Evolutionary conservation across 805 yeast species (phyloP).

Genomic region (Lachancea nothofagi): DNA sequence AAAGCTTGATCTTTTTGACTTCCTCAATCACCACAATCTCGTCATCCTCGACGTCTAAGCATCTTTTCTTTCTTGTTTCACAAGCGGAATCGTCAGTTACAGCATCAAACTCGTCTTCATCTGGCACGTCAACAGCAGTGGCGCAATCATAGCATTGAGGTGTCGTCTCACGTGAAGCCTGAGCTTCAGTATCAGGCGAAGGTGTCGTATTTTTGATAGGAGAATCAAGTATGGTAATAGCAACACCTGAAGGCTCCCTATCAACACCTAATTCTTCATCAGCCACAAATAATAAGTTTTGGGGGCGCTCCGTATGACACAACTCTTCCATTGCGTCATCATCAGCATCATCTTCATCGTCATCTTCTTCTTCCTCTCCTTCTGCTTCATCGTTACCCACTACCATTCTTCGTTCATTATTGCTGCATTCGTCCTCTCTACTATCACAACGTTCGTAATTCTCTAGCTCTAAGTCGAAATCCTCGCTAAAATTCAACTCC

Average conservation of each 20-base stretch:
- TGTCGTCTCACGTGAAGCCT: conserved; percentile 3
- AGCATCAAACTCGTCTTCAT: neutral
- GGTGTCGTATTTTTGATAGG: no score
- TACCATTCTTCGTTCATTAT: neutral
- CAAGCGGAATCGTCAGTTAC: no score
- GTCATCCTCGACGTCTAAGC: neutral
- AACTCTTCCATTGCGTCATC: neutral
- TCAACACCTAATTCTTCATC: neutral
- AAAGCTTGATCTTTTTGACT: neutral
- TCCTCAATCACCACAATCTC: neutral
- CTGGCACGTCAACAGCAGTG: neutral
- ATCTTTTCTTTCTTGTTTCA: neutral
- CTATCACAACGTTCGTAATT: conserved; percentile 3
- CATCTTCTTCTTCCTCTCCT: neutral
- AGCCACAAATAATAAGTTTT: no score
- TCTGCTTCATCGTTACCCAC: neutral
- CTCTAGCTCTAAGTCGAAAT: conserved; percentile 6
- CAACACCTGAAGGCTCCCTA: no score
- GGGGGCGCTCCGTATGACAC: no score
- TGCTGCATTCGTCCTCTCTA: no score
- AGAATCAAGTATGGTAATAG: no score
- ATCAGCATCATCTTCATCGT: conserved; percentile 2
- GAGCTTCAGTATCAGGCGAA: neutral
- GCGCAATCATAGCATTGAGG: conserved; percentile 10
- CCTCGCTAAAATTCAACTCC: conserved; percentile 16